phyloP scores from a whole-genome alignment of 345 rosid species.

The Melaleuca quinquenervia region DNA sequence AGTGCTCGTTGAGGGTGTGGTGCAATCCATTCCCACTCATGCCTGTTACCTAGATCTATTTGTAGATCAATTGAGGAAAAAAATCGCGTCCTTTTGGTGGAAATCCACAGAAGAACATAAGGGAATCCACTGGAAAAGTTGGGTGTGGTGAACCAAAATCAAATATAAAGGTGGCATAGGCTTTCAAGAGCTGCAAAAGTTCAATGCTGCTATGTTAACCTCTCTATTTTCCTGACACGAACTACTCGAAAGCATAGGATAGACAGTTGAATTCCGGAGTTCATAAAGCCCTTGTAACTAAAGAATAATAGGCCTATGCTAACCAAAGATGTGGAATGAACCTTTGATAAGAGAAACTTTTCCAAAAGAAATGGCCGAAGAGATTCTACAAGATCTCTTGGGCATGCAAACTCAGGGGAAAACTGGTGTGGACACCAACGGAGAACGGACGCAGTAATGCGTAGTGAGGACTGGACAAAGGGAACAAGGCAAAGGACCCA shows the following conservation, averaged over 20 bases:
- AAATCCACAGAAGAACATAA: background rate
- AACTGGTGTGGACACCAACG: background rate
- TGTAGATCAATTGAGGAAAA: background rate
- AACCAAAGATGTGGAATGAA: background rate
- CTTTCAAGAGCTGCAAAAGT: background rate
- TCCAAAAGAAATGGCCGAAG: background rate
- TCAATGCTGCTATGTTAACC: background rate
- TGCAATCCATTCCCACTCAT: background rate
- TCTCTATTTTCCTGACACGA: background rate
- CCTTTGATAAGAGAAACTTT: background rate
- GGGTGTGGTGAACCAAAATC: background rate
- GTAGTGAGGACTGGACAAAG: background rate
- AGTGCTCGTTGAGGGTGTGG: background rate
- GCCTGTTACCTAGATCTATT: background rate
- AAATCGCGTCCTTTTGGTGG: too few relatives aligned
- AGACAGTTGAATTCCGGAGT: background rate
- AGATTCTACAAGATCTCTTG: background rate
- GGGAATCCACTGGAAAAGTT: background rate
- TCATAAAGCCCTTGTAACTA: too few relatives aligned
- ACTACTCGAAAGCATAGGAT: background rate
- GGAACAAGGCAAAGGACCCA: background rate
- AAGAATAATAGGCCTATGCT: background rate
- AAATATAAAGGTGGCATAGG: too few relatives aligned
- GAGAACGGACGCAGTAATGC: background rate
- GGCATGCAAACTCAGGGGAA: background rate